Evolutionary conservation across 352 stramenopile genomes (phyloP).

Genomic region (Aphanomyces cochlioides): DNA sequence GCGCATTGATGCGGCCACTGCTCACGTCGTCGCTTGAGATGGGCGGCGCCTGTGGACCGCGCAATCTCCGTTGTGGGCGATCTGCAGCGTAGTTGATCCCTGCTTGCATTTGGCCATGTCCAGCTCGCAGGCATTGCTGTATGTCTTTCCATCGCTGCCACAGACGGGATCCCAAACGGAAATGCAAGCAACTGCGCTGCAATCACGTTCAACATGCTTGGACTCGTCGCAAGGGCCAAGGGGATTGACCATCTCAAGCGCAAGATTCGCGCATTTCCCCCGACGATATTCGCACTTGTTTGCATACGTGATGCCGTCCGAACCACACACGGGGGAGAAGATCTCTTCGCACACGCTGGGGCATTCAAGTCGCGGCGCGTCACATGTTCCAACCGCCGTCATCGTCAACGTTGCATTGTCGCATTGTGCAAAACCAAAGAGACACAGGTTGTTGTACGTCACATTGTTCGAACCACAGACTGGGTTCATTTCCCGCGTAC

Average conservation of each 20-base stretch:
- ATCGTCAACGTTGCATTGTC: not conserved
- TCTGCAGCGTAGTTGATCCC: conserved; percentile 5
- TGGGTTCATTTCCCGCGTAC: not conserved
- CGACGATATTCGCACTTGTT: conserved; percentile 30
- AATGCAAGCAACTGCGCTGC: not conserved
- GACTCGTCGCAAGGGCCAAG: not conserved
- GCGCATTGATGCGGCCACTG: too few species aligned
- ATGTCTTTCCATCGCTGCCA: conserved; percentile 16
- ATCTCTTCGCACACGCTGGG: conserved; percentile 27
- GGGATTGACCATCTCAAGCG: conserved; percentile 22
- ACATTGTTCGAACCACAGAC: conserved; percentile 4
- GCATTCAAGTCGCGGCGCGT: not conserved
- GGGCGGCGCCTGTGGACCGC: not conserved
- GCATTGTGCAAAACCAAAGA: not conserved
- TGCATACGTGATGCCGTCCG: conserved; percentile 31
- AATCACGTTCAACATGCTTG: not conserved
- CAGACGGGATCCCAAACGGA: not conserved
- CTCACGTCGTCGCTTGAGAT: not conserved
- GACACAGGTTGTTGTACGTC: conserved; percentile 7
- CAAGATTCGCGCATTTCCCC: conserved; percentile 30
- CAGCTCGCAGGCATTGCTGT: conserved; percentile 41
- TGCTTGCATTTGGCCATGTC: conserved; percentile 30
- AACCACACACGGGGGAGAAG: conserved; percentile 23
- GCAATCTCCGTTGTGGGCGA: conserved; percentile 14
- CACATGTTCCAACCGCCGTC: not conserved